These are phyloP conservation scores for Paecilomyces niveus DNA, from an alignment of 2,329 filamentous ascomycete genomes.

Conservation along the genomic window DNA sequence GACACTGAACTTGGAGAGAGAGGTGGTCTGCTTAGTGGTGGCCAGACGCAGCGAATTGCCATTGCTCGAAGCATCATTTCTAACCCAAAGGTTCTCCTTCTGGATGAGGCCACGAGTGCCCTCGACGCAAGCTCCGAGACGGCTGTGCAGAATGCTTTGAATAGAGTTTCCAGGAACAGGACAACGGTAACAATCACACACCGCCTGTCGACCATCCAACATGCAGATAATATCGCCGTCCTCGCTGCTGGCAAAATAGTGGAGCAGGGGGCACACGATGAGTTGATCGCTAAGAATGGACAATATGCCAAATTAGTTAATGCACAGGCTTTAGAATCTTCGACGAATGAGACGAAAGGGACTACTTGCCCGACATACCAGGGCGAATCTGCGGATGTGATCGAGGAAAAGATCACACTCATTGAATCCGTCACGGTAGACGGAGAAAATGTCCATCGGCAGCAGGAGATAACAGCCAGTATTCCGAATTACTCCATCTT, in stretches of 20 bases:
- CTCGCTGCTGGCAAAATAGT: conserved; percentile 77
- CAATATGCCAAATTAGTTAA: conserved; percentile 82
- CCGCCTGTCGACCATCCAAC: conserved; percentile 85
- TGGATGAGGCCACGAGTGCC: conserved; percentile 92
- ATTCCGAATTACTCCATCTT: too few species aligned
- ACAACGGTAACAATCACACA: conserved; percentile 97
- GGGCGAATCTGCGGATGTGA: too few species aligned
- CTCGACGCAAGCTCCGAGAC: conserved; percentile 93
- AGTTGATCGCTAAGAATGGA: conserved; percentile 61
- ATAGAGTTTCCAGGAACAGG: conserved; percentile 73
- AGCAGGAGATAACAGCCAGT: too few species aligned
- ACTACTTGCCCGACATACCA: conserved; percentile 78
- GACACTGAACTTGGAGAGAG: conserved; percentile 93
- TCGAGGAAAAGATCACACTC: too few species aligned
- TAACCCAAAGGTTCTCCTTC: conserved; percentile 81
- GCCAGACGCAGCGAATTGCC: conserved; percentile 94
- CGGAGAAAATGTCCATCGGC: too few species aligned
- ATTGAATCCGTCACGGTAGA: too few species aligned
- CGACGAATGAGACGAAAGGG: conserved; percentile 42
- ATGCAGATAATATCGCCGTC: conserved; percentile 92
- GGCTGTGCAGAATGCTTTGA: conserved; percentile 85
- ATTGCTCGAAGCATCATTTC: conserved; percentile 87
- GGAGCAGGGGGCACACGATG: conserved; percentile 83
- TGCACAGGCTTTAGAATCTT: conserved; percentile 77
- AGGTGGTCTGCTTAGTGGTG: conserved; percentile 85